A percentile compares a stretch with the other conserved stretches of the same genome.
phyloP scores from a whole-genome alignment of 306 rosid species.

The Trifolium fragiferum region DNA sequence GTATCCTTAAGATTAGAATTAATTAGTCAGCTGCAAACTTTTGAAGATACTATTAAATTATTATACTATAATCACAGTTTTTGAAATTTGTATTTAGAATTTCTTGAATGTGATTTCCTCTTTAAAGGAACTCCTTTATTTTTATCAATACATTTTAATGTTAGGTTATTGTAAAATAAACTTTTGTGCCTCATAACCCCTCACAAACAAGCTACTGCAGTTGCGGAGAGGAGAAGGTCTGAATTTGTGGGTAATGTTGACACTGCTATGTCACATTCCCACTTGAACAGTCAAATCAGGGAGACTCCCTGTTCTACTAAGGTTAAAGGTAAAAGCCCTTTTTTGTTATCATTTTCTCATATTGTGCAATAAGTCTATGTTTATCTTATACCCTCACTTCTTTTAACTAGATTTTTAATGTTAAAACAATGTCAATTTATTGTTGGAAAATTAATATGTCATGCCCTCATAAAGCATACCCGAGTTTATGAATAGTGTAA shows the following conservation, averaged over 20 bases:
- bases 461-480: background rate
- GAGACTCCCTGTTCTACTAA: conserved; percentile 41
- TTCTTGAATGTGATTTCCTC: conserved; percentile 25
- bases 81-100: conserved; percentile 31
- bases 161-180: conserved; percentile 25
- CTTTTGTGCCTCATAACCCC: conserved; percentile 61
- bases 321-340: conserved; percentile 57
- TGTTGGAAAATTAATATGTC: conserved; percentile 1
- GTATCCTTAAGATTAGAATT: conserved; percentile 67
- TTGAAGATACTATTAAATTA: conserved; percentile 13
- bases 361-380: conserved; percentile 14
- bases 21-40: conserved; percentile 11
- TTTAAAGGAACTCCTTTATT: conserved; percentile 32
- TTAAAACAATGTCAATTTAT: conserved; percentile 18
- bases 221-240: conserved; percentile 59
- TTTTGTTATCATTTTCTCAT: conserved; percentile 17
- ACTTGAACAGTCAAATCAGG: conserved; percentile 52
- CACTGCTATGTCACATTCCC: conserved; percentile 50
- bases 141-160: conserved; percentile 34
- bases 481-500: background rate
- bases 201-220: conserved; percentile 56
- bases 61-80: conserved; percentile 10
- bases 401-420: background rate
- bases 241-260: conserved; percentile 51
- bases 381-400: background rate